Percentiles rank a stretch among this genome's conserved stretches.
Conservation (phyloP, 75 land plant genomes). For the Sequoiadendron giganteum region DNA sequence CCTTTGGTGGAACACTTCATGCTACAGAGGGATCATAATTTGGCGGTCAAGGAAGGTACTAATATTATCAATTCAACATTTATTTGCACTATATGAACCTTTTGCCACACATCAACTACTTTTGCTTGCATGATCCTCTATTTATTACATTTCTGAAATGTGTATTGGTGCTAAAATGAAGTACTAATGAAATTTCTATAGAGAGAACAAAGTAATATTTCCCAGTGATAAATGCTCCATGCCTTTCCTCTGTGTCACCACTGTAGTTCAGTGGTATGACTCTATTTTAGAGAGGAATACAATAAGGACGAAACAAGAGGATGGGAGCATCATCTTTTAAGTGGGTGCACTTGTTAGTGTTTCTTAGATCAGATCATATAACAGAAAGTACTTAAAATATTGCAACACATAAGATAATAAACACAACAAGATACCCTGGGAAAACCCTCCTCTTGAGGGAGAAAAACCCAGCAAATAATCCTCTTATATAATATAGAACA, state of each 20-base stretch:
- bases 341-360: neutral
- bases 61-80: neutral
- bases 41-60: constrained; percentile 10
- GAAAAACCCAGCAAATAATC: too few species aligned
- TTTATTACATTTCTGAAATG: neutral
- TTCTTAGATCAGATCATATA: too few species aligned
- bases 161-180: neutral
- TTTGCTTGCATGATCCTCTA: neutral
- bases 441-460: too few species aligned
- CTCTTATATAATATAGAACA: too few species aligned
- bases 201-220: neutral
- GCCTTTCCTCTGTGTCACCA: neutral
- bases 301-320: neutral
- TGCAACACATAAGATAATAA: too few species aligned
- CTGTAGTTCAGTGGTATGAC: neutral
- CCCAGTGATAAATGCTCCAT: neutral
- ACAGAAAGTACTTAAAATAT: too few species aligned
- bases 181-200: neutral
- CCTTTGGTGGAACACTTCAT: constrained; percentile 8
- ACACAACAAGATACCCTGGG: too few species aligned
- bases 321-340: neutral
- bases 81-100: neutral
- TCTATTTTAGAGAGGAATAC: neutral
- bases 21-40: neutral
- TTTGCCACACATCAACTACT: neutral